Evolutionary conservation across 2,329 filamentous ascomycete genomes (phyloP), one percentile per base, ranked within the genome.

Genomic region (Raffaelea ambrosiae): DNA sequence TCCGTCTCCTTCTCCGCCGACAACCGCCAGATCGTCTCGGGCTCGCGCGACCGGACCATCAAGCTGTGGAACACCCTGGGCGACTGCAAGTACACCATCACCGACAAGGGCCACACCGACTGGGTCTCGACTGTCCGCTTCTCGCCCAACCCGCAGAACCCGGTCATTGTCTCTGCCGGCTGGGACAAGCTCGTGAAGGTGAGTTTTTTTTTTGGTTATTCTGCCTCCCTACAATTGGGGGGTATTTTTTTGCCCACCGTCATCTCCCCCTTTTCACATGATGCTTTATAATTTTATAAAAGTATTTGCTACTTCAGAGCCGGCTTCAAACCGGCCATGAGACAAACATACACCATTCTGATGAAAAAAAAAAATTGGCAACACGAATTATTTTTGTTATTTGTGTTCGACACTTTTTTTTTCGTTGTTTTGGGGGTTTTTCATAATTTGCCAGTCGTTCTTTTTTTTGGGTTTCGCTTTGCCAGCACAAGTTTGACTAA

Each of bases 281-380:
- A 97, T 97, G 91, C 79, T 85, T 81, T 86, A 80, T 83, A 86
- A 81, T 67, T 51, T 55, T 71, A 72, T 70, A 68, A 76, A 89
- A 88, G 90, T 97, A 97, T 97, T 97, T 97, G 93, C 93, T 97
- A 97, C 93, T 98, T 97, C 91, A 96, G 93, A 98, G 89, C 88
- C 81, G 68, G 66, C 67, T 69, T 67, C 64, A 29, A 74, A 71
- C 70, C 70, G 81, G 90, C 88, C 72, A 95, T 97, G 93, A 98
- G 91, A 98, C 88, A 83, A 51, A 43, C 52, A 50, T 50, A 77
- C 74, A 79, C 81, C 89, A 86, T 79, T 77, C 88, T 94, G 88
- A 94, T 81, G 67, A 29, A 29, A 29, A 29, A n/a, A n/a, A n/a
- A n/a, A n/a, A n/a, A n/a, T n/a, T n/a, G n/a, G n/a, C n/a, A n/a